phyloP scores from a whole-genome alignment of 2,329 filamentous ascomycete species.

The Arthrobotrys sinensis region DNA sequence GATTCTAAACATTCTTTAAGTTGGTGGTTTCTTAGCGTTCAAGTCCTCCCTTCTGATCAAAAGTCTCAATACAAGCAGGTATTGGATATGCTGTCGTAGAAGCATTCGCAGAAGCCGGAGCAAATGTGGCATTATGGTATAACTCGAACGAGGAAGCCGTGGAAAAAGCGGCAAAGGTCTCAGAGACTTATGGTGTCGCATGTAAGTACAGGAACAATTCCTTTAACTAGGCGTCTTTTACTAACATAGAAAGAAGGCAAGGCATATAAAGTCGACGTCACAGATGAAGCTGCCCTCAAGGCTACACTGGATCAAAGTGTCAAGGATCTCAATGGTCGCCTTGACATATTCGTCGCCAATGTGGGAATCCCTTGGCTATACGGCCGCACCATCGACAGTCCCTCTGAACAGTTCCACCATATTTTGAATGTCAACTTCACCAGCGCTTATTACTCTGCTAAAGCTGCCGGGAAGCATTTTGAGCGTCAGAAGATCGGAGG shows the following conservation, averaged over 20 bases:
- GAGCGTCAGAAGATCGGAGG: conserved; percentile 71
- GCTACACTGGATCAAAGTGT: conserved; percentile 72
- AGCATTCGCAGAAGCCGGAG: conserved; percentile 78
- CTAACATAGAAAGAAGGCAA: conserved; percentile 21
- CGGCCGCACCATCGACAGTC: conserved; percentile 33
- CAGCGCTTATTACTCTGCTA: conserved; percentile 83
- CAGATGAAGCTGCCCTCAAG: conserved; percentile 71
- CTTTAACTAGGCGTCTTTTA: not conserved
- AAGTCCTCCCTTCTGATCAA: not conserved
- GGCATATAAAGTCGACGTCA: conserved; percentile 76
- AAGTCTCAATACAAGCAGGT: conserved; percentile 67
- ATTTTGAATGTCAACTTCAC: conserved; percentile 81
- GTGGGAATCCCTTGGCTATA: conserved; percentile 78
- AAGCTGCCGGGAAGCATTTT: conserved; percentile 79
- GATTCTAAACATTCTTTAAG: not conserved
- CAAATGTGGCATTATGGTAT: conserved; percentile 81
- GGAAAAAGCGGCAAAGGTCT: conserved; percentile 75
- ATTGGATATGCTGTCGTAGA: conserved; percentile 78
- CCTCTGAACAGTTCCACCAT: conserved; percentile 66
- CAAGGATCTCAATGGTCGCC: conserved; percentile 79
- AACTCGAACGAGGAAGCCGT: conserved; percentile 78
- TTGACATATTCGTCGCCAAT: conserved; percentile 86
- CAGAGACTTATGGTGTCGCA: conserved; percentile 76
- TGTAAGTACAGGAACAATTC: conserved; percentile 67
- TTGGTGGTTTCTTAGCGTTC: not conserved